A percentile compares a stretch with the other conserved stretches of the same genome.
Evolutionary conservation across 192 early-diverging fungal genomes (phyloP).

Genomic region (Coemansia sp.): DNA sequence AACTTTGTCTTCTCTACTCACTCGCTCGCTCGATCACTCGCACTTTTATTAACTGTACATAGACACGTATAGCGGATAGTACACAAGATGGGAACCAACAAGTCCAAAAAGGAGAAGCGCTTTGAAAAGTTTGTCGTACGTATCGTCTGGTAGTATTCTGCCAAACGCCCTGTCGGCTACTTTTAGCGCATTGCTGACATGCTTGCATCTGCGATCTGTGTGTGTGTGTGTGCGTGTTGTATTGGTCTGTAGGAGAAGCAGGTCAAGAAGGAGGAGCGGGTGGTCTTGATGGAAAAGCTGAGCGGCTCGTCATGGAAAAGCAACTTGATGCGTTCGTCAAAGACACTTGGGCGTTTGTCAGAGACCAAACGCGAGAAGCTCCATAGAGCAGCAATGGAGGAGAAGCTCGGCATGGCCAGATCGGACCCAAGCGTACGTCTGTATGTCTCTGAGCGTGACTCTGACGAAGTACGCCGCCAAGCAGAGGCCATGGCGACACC

Average conservation of each 20-base stretch:
- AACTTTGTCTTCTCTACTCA: background rate
- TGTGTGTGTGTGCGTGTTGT: background rate
- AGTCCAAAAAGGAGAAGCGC: constrained; percentile 69
- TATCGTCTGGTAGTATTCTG: background rate
- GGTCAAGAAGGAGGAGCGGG: constrained; percentile 76
- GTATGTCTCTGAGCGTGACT: constrained; percentile 56
- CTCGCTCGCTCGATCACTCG: background rate
- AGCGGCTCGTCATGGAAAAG: constrained; percentile 67
- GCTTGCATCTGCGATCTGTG: background rate
- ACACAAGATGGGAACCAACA: constrained; percentile 50
- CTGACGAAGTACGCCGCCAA: constrained; percentile 40
- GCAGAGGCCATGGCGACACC: constrained; percentile 10
- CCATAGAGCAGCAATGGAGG: constrained; percentile 62
- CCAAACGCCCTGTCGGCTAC: constrained; percentile 11
- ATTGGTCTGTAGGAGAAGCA: constrained; percentile 61
- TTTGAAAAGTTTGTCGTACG: constrained; percentile 76
- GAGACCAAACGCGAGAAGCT: constrained; percentile 71
- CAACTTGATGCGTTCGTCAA: constrained; percentile 66
- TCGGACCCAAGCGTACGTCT: constrained; percentile 61
- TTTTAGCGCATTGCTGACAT: constrained; percentile 5
- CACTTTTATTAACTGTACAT: background rate
- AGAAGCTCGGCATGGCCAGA: constrained; percentile 61
- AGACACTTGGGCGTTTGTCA: constrained; percentile 61
- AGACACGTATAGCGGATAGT: background rate
- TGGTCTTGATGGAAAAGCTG: constrained; percentile 62